Conservation (phyloP, 768 basidiomycete species). For the Amanita phalloides region DNA sequence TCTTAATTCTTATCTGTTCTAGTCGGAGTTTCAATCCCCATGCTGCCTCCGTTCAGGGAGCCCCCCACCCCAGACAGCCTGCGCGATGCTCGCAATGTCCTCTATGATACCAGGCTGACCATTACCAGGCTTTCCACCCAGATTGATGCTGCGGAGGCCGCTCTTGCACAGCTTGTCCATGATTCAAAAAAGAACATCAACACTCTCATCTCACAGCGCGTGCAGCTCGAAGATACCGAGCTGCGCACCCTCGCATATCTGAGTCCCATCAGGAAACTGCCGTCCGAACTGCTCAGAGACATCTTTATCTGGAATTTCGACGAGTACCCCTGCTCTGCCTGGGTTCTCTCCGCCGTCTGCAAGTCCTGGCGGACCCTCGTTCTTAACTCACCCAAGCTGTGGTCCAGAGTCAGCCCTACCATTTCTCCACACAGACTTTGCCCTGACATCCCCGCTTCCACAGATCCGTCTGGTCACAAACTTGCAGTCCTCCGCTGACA, state of each 20-base stretch:
- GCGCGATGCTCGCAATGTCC: constrained; percentile 37
- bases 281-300: constrained; percentile 60
- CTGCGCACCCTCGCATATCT: constrained; percentile 50
- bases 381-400: constrained; percentile 55
- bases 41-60: constrained; percentile 31
- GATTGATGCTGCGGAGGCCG: constrained; percentile 43
- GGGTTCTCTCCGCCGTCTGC: constrained; percentile 66
- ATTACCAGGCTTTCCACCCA: constrained; percentile 27
- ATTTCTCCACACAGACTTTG: constrained; percentile 9
- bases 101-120: constrained; percentile 23
- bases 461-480: constrained; percentile 70
- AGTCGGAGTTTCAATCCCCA: constrained; percentile 10
- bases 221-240: constrained; percentile 35
- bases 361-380: constrained; percentile 55
- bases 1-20: background rate
- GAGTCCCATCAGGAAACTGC: constrained; percentile 62
- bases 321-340: constrained; percentile 62
- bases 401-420: constrained; percentile 57
- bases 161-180: constrained; percentile 46
- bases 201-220: constrained; percentile 40
- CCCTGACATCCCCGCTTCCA: background rate
- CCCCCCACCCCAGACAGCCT: constrained; percentile 50
- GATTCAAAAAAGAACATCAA: constrained; percentile 45
- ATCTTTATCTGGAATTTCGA: constrained; percentile 66
- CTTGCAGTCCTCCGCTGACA: constrained; percentile 62